Conservation (phyloP, 106 monocot species). For the Alisma plantagoaquatica region DNA sequence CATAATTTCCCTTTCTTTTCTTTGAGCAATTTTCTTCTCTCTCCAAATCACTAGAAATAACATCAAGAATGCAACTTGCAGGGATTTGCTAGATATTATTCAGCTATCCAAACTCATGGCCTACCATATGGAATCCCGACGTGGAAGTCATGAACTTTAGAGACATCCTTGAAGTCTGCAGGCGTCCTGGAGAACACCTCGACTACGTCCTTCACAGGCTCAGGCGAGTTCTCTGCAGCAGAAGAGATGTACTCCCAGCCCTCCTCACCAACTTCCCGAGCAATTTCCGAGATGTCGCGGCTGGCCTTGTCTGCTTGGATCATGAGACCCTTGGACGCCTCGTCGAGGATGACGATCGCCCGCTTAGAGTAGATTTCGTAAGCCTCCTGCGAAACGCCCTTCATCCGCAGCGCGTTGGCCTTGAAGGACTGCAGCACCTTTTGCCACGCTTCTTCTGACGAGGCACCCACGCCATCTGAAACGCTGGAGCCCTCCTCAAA, state of each 20-base stretch:
- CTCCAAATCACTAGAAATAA: not conserved
- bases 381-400: not conserved
- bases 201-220: constrained; percentile 3
- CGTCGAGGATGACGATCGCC: not conserved
- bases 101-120: not conserved
- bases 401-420: constrained; percentile 33
- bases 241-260: constrained; percentile 1
- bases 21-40: not conserved
- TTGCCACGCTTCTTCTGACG: constrained; percentile 56
- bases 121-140: constrained; percentile 11
- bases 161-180: not conserved
- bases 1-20: not conserved
- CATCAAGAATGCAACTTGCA: not conserved
- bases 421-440: constrained; percentile 36
- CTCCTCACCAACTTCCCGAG: constrained; percentile 2
- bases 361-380: constrained; percentile 4
- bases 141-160: constrained; percentile 39
- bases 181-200: constrained; percentile 1
- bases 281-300: not conserved
- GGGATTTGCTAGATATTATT: not conserved
- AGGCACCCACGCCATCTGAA: too few species aligned
- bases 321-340: not conserved
- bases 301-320: constrained; percentile 5
- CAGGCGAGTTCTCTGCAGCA: not conserved
- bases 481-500: too few species aligned